phyloP scores from a whole-genome alignment of 164 flowering plant genomes.

The Tetrastigma voinierianum region DNA sequence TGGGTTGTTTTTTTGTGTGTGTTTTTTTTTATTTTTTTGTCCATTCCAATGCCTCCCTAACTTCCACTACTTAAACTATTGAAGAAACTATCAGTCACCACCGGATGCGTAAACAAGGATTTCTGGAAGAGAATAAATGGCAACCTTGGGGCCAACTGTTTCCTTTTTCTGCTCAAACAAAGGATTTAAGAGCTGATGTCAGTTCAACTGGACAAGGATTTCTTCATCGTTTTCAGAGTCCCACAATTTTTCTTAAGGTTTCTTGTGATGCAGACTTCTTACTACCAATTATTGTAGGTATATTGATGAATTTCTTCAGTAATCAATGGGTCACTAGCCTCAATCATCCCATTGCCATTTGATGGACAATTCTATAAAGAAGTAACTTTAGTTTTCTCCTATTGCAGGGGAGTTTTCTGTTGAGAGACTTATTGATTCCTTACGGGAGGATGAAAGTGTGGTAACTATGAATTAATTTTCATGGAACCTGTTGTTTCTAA shows the following conservation, averaged over 20 bases:
- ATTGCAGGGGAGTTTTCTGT: conserved; percentile 65
- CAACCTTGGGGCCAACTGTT: conserved; percentile 17
- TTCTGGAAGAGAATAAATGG: conserved; percentile 42
- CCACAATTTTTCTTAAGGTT: conserved; percentile 74
- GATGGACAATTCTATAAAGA: neutral
- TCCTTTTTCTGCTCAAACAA: conserved; percentile 29
- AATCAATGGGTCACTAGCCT: neutral
- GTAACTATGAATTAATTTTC: conserved; percentile 23
- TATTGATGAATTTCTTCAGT: neutral
- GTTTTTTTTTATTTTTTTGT: neutral
- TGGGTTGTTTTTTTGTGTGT: neutral
- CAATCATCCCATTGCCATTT: neutral
- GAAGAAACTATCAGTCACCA: conserved; percentile 70
- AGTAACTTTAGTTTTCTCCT: conserved; percentile 6
- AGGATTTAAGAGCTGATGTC: conserved; percentile 23
- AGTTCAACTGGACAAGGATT: conserved; percentile 39
- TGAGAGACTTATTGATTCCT: conserved; percentile 50
- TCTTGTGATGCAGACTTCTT: conserved; percentile 72
- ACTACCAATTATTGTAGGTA: conserved; percentile 78
- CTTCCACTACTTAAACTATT: conserved; percentile 15
- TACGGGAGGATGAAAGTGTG: conserved; percentile 37
- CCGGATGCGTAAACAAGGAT: conserved; percentile 45
- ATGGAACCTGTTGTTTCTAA: neutral
- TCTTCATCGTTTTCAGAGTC: conserved; percentile 57
- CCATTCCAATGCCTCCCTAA: neutral